These are phyloP conservation scores for Pseudogymnoascus sp. DNA, from an alignment of 2,329 filamentous ascomycete species.

Conservation along the genomic window DNA sequence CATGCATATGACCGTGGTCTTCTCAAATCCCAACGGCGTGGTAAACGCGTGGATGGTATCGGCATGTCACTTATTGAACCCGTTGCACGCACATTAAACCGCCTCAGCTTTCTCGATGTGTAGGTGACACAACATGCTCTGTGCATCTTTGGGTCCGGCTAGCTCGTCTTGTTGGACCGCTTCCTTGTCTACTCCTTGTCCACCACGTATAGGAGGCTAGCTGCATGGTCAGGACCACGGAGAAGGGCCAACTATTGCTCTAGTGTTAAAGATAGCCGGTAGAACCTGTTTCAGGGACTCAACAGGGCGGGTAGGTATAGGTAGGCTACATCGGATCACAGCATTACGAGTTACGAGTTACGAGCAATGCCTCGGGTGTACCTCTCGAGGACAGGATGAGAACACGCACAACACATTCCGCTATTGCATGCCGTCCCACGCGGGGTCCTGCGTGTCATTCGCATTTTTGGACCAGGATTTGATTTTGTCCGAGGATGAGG, in stretches of 20 bases:
- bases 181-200: background rate
- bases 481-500: background rate
- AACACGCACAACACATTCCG: conserved; percentile 1
- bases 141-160: background rate
- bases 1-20: background rate
- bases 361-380: background rate
- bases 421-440: background rate
- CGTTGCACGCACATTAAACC: background rate
- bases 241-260: background rate
- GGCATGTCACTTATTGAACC: background rate
- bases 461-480: background rate
- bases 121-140: background rate
- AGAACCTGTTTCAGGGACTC: background rate
- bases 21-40: background rate
- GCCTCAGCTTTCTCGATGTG: background rate
- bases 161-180: background rate
- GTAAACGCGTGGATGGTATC: background rate
- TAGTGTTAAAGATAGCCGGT: background rate
- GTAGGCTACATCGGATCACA: background rate
- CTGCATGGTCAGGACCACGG: background rate
- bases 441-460: background rate
- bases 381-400: background rate
- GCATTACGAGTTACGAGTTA: background rate
- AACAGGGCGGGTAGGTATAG: background rate
- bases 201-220: background rate